phyloP scores from a whole-genome alignment of 192 early-diverging fungal species.

The Rhizophagus clarus region DNA sequence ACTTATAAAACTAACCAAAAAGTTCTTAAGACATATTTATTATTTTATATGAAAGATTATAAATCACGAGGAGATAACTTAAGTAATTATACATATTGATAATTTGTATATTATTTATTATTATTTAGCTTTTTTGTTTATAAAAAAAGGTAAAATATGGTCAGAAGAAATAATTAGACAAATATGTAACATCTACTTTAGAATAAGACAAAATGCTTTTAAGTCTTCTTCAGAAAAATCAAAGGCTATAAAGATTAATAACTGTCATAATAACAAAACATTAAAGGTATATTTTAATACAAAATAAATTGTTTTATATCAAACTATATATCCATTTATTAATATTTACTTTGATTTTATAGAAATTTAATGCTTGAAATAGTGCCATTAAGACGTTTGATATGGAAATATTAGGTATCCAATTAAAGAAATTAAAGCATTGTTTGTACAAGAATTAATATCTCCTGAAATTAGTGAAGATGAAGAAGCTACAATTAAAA shows the following conservation, averaged over 20 bases:
- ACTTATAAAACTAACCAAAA: not conserved
- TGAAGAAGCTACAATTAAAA: no score
- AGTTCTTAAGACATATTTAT: not conserved
- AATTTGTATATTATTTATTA: no score
- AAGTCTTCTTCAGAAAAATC: not conserved
- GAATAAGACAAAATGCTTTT: not conserved
- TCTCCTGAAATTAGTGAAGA: no score
- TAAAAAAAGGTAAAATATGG: not conserved
- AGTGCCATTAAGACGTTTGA: no score
- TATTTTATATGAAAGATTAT: not conserved
- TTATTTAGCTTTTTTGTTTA: not conserved
- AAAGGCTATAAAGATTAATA: not conserved
- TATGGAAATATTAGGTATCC: no score
- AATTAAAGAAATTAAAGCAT: no score
- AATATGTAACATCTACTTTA: not conserved
- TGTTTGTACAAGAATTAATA: no score
- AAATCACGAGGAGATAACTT: not conserved
- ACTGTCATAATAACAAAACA: not conserved
- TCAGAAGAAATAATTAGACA: not conserved
- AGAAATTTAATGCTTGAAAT: no score
- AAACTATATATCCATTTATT: no score
- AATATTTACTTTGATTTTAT: no score
- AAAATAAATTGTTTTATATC: no score
- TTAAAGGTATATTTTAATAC: no score
- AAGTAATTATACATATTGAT: not conserved